Percentiles rank a stretch among this genome's conserved stretches.
phyloP scores from a whole-genome alignment of 2,329 filamentous ascomycete species.

The Trichoderma gracile region DNA sequence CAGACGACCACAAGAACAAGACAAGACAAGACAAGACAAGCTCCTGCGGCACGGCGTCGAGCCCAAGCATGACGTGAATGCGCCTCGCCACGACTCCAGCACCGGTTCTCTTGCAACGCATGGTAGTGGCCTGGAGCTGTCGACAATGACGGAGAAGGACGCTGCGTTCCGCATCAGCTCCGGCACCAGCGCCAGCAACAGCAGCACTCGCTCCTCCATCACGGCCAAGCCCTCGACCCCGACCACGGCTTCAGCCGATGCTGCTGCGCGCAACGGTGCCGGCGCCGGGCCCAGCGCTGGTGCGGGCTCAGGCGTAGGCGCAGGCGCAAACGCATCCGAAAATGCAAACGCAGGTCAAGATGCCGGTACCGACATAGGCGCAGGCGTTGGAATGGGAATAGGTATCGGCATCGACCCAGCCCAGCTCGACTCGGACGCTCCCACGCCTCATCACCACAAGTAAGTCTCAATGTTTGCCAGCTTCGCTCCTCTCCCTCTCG shows the following conservation, averaged over 20 bases:
- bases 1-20: not conserved
- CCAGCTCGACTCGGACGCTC: conserved; percentile 45
- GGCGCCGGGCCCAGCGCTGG: conserved; percentile 20
- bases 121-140: conserved; percentile 38
- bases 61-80: conserved; percentile 39
- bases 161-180: conserved; percentile 59
- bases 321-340: not conserved
- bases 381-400: not conserved
- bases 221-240: conserved; percentile 57
- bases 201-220: conserved; percentile 63
- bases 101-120: conserved; percentile 28
- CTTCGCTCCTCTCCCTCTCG: not conserved
- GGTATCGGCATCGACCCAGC: conserved; percentile 27
- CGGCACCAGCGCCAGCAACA: conserved; percentile 46
- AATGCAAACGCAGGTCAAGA: not conserved
- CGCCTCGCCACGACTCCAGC: conserved; percentile 25
- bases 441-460: conserved; percentile 41
- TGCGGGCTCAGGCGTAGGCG: not conserved
- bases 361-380: conserved; percentile 20
- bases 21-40: not conserved
- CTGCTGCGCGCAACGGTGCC: conserved; percentile 24
- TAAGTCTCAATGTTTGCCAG: conserved; percentile 33
- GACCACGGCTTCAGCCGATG: conserved; percentile 36
- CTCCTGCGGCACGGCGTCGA: conserved; percentile 5
- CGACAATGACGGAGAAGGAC: conserved; percentile 69